Conservation (phyloP, 2,329 filamentous ascomycete species). For the Exophiala sp. region DNA sequence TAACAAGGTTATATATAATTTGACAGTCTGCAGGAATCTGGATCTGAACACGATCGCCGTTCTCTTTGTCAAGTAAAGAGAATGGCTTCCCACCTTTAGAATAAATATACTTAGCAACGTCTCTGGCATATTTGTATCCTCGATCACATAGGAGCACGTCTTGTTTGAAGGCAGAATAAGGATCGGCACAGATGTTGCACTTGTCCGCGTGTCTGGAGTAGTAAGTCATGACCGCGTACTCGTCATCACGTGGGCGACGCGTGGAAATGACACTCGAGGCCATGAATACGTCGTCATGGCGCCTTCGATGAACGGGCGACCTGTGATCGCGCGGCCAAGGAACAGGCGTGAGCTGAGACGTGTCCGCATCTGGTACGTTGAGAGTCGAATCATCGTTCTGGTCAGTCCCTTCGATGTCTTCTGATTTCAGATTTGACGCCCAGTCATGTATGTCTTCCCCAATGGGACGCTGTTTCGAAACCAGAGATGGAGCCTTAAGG, state of each 20-base stretch:
- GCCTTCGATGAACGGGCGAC: too few species aligned
- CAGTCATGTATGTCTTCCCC: too few species aligned
- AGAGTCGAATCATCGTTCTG: too few species aligned
- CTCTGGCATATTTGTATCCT: conserved; percentile 33
- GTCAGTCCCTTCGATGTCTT: too few species aligned
- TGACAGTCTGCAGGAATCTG: conserved; percentile 39
- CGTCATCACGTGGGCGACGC: conserved; percentile 32
- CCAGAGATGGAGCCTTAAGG: too few species aligned
- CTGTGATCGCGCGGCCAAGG: too few species aligned
- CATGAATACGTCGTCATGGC: too few species aligned
- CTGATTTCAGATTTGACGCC: too few species aligned
- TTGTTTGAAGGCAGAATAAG: conserved; percentile 30
- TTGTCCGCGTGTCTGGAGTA: conserved; percentile 35
- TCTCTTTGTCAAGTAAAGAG: conserved; percentile 42
- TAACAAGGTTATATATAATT: conserved; percentile 38
- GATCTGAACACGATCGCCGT: conserved; percentile 37
- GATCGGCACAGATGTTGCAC: conserved; percentile 34
- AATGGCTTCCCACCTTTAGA: conserved; percentile 37
- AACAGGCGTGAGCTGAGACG: too few species aligned
- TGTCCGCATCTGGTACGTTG: too few species aligned
- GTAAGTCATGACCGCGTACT: conserved; percentile 35
- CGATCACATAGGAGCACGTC: conserved; percentile 34
- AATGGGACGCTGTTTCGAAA: too few species aligned
- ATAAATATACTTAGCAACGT: conserved; percentile 38
- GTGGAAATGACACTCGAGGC: conserved; percentile 24